Conservation (phyloP, 163 green algal genomes). For the Prototheca wickerhamii region DNA sequence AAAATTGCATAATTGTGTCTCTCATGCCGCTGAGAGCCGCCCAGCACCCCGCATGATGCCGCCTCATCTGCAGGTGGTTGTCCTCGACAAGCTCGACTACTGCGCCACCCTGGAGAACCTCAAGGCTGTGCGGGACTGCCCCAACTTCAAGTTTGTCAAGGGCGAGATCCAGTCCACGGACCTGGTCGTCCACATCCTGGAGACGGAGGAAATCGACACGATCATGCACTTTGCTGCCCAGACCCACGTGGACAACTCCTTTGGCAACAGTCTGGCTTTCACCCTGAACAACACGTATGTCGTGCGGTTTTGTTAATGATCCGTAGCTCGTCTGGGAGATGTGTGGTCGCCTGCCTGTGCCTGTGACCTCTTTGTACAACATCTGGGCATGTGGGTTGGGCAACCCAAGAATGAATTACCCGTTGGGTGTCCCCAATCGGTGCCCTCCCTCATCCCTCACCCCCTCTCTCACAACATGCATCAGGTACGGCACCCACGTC, state of each 20-base stretch:
- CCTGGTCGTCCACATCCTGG: conserved; percentile 78
- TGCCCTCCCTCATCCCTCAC: neutral
- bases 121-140: conserved; percentile 22
- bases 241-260: conserved; percentile 98
- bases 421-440: no score
- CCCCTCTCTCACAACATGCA: no score
- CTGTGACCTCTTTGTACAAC: no score
- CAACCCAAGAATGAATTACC: no score
- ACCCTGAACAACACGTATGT: conserved; percentile 94
- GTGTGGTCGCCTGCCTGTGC: no score
- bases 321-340: neutral
- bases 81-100: conserved; percentile 97
- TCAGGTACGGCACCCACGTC: conserved; percentile 82
- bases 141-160: conserved; percentile 92
- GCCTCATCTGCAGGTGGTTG: conserved; percentile 47
- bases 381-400: no score
- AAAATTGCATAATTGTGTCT: no score
- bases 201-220: conserved; percentile 87
- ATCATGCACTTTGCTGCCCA: conserved; percentile 98
- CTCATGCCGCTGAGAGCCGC: no score
- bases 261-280: conserved; percentile 95
- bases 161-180: conserved; percentile 91
- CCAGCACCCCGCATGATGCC: no score
- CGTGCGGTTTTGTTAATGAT: neutral
- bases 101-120: conserved; percentile 87